A percentile compares a stretch with the other conserved stretches of the same genome.
Evolutionary conservation across 169 alveolate species (phyloP).

Genomic region (Besnoitia besnoiti): DNA sequence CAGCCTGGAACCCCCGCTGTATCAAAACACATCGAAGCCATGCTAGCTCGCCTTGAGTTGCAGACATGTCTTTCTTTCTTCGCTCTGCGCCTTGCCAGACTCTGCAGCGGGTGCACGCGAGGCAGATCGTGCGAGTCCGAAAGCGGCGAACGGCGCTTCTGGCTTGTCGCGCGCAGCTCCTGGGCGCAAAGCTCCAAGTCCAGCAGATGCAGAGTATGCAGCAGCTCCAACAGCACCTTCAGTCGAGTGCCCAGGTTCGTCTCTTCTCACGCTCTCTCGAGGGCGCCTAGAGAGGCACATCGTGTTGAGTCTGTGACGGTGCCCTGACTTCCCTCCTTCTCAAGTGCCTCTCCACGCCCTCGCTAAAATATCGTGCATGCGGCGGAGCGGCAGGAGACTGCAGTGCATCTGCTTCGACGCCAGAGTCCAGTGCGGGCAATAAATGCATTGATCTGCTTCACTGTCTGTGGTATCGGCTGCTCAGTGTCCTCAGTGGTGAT

Average conservation of each 20-base stretch:
- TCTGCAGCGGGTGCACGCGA: slow-evolving; percentile 35
- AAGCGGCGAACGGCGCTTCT: slow-evolving; percentile 36
- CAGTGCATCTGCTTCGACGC: too few species aligned
- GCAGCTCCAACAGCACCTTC: slow-evolving; percentile 38
- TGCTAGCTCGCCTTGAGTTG: background rate
- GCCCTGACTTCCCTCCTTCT: too few species aligned
- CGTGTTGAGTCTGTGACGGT: too few species aligned
- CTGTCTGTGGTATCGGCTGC: too few species aligned
- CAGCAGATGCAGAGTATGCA: slow-evolving; percentile 46
- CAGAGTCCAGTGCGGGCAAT: too few species aligned
- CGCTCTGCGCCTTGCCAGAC: background rate
- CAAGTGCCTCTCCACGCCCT: too few species aligned
- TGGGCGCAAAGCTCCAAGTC: slow-evolving; percentile 5
- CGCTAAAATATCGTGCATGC: too few species aligned
- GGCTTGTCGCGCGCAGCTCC: slow-evolving; percentile 29
- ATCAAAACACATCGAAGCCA: background rate
- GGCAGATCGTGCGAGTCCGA: slow-evolving; percentile 16
- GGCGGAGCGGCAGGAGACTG: too few species aligned
- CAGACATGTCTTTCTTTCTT: too few species aligned
- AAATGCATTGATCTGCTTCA: too few species aligned
- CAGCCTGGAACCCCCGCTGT: background rate
- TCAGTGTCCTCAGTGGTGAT: too few species aligned
- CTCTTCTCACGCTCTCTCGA: background rate
- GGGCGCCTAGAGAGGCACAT: background rate
- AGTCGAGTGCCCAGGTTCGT: slow-evolving; percentile 32